These are phyloP conservation scores for Allium cepa DNA, from an alignment of 106 monocot species.

Conservation along the genomic window DNA sequence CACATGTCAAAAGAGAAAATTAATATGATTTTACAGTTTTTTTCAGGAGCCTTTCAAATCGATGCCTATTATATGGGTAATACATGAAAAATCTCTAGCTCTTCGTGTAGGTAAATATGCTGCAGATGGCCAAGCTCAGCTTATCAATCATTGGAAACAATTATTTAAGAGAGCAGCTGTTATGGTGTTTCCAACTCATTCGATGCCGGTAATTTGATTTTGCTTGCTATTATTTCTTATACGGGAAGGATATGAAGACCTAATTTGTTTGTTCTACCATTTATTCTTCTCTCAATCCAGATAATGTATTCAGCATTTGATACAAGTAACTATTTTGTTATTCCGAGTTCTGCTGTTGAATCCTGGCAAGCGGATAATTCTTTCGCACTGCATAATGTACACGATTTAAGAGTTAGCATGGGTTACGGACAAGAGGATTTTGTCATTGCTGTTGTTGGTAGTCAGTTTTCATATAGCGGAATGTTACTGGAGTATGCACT, in stretches of 20 bases:
- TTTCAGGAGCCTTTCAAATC: constrained; percentile 97
- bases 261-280: constrained; percentile 6
- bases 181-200: constrained; percentile 70
- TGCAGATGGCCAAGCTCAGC: constrained; percentile 35
- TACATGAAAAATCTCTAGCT: constrained; percentile 63
- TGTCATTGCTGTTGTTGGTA: constrained; percentile 67
- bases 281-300: constrained; percentile 27
- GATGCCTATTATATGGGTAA: constrained; percentile 85
- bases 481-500: constrained; percentile 71
- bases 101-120: constrained; percentile 49
- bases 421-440: constrained; percentile 58
- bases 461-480: constrained; percentile 88
- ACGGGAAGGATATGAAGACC: neutral
- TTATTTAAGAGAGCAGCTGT: constrained; percentile 71
- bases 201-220: constrained; percentile 60
- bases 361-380: constrained; percentile 46
- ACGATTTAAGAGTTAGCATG: constrained; percentile 25
- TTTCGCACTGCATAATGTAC: constrained; percentile 11
- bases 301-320: constrained; percentile 89
- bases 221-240: neutral
- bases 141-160: constrained; percentile 79
- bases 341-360: constrained; percentile 76
- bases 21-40: constrained; percentile 62
- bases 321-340: constrained; percentile 71
- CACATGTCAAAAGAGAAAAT: constrained; percentile 5